These are phyloP conservation scores for Casuarina equisetifolia DNA, from an alignment of 306 rosid genomes.

Conservation along the genomic window DNA sequence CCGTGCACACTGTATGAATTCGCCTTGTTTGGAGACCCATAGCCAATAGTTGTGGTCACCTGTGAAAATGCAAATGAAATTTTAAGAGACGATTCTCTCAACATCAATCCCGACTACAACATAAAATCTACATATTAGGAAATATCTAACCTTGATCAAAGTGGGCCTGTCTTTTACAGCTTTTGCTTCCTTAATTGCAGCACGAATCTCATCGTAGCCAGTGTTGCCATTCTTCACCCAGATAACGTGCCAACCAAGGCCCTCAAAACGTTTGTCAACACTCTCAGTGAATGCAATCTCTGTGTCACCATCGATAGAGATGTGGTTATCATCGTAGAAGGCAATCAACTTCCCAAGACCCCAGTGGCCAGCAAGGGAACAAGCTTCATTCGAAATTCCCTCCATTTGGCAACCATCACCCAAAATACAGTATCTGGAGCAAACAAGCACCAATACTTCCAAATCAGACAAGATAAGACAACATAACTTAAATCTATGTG, in stretches of 20 bases:
- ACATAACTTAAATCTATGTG: not conserved
- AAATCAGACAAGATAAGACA: conserved; percentile 5
- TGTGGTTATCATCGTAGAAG: conserved; percentile 96
- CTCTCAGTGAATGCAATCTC: conserved; percentile 93
- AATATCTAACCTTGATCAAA: conserved; percentile 73
- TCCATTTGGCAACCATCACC: conserved; percentile 99
- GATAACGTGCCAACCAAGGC: conserved; percentile 95
- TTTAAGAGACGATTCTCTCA: conserved; percentile 13
- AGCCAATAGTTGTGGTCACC: conserved; percentile 98
- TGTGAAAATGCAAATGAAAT: conserved; percentile 34
- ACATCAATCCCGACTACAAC: not conserved
- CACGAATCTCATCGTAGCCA: conserved; percentile 92
- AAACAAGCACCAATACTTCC: conserved; percentile 20
- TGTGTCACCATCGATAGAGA: conserved; percentile 94
- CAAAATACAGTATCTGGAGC: conserved; percentile 62
- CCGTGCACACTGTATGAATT: conserved; percentile 98
- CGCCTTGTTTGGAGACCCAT: conserved; percentile 97
- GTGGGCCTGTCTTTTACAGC: conserved; percentile 90
- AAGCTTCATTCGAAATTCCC: conserved; percentile 88
- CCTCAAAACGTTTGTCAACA: conserved; percentile 87
- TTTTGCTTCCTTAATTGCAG: conserved; percentile 95
- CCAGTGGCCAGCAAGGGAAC: conserved; percentile 98
- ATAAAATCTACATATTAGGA: conserved; percentile 12
- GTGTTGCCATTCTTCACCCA: conserved; percentile 99
- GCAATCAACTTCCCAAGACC: conserved; percentile 96